These are phyloP conservation scores for Veloporphyrellus conicus DNA, from an alignment of 1,284 basidiomycete species.

Conservation along the genomic window DNA sequence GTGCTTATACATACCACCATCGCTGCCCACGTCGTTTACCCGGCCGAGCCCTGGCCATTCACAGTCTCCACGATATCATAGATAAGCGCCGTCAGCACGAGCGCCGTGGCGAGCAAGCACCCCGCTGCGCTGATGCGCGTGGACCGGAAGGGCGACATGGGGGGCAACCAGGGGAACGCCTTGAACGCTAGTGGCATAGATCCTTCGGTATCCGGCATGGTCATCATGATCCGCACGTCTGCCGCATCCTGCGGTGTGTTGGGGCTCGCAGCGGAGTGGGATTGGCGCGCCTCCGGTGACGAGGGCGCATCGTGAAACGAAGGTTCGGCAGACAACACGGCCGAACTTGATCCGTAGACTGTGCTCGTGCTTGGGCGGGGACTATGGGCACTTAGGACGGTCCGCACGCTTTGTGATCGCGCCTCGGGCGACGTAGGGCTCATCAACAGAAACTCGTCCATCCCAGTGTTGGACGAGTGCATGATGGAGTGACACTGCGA, in stretches of 20 bases:
- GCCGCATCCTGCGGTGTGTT: background rate
- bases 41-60: background rate
- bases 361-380: slow-evolving; percentile 4
- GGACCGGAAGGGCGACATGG: slow-evolving; percentile 10
- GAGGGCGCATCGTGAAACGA: background rate
- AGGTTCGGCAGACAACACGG: background rate
- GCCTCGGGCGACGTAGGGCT: slow-evolving; percentile 6
- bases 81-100: slow-evolving; percentile 20
- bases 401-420: slow-evolving; percentile 11
- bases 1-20: too few species aligned
- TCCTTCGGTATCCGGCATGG: background rate
- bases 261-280: background rate
- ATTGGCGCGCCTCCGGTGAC: background rate
- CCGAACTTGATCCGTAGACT: background rate
- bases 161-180: slow-evolving; percentile 16
- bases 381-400: slow-evolving; percentile 1
- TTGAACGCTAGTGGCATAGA: slow-evolving; percentile 4
- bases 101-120: slow-evolving; percentile 6
- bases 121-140: slow-evolving; percentile 12
- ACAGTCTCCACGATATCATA: slow-evolving; percentile 15
- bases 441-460: slow-evolving; percentile 25
- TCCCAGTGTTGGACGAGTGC: slow-evolving; percentile 17
- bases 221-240: slow-evolving; percentile 10
- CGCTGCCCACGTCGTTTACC: background rate
- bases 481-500: slow-evolving; percentile 13